Evolutionary conservation across 1,139 yeast genomes (phyloP), one percentile per base, ranked within the genome.

Genomic region (Insectozyma bohioensis): DNA sequence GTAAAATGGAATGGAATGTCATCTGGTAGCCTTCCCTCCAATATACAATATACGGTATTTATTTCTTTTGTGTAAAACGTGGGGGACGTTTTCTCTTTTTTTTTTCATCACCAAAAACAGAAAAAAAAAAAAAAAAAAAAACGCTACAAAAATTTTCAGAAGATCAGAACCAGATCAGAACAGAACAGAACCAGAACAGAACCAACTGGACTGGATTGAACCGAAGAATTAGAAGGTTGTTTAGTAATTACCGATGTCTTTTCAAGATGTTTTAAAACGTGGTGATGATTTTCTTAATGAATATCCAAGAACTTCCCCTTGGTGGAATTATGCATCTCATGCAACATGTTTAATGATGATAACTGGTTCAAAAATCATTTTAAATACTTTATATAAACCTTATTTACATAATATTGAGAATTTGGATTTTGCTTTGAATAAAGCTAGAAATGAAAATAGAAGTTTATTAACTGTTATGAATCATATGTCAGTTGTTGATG

Each of bases 401-500:
- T 58, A 69, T 32, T 63, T 86, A 11, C 71, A 72, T 42, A 75
- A 84, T 37, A 56, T 81, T 13, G 85, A 83, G 12, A 75, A 73
- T 42, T 61, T 88, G 14, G 85, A 80, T 40, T 60, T 52, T 17
- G 95, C 94, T 0, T 55, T 84, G 31, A 66, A 67, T 14, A 72
- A 71, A 41, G 81, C 94, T 2, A 61, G 82, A 35, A 45, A 51
- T 1, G 94, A 87, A 49, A 77, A 84, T 41, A 63, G 97, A 30
- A 82, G 94, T 0, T 56, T 90, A 4, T 48, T 90, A 37, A 87
- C 97, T 0, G 77, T 90, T n/a, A 87, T 90, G 95, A 92, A 92
- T 55, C 98, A 92, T 52, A 85, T 88, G 83, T 85, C 95, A 2
- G 87, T 85, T 36, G 83, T 88, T 16, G 98, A 92, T 53, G 98